Evolutionary conservation across 176 grass and related monocot species (phyloP), one percentile per base, ranked within the genome.

Genomic region (Oropetium thomaeum): DNA sequence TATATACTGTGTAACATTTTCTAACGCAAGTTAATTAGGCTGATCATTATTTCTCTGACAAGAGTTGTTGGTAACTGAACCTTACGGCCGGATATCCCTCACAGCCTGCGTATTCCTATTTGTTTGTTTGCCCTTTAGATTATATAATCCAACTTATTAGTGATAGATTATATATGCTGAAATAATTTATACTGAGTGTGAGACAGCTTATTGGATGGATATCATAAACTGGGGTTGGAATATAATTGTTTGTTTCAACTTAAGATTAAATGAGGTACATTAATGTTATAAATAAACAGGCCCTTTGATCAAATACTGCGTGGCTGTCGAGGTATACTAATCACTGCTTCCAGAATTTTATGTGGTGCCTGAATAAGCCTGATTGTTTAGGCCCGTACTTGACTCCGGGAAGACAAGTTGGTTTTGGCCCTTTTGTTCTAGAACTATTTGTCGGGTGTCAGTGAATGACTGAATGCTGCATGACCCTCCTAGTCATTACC

Each of bases 1-100:
- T 67, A 63, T 75, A 88, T 69, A 74, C 65, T 22, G 20, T 79
- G 69, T 69, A 41, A 30, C 71, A 75, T 83, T 79, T n/a, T 79
- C 53, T 42, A 17, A 61, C 40, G 58, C 34, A 69, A 40, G 54
- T 75, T 42, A 47, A 71, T 70, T 73, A 63, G 58, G 44, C 65
- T 73, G 44, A 67, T 62, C 67, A 65, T 77, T 87, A 65, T 75
- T 71, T 82, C 43, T 58, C 35, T 47, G n/a, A 67, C 42, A 22
- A 44, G 31, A 23, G 25, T 64, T 10, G 19, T 67, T 84, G 45
- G 34, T 68, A 53, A 20, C 17, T 69, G 25, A 38, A 45, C 31
- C 42, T 22, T 5, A 69, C 27, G 10, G 14, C 27, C 20, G n/a
- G n/a, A n/a, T n/a, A n/a, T n/a, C n/a, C n/a, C n/a, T 22, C 8